These are phyloP conservation scores for Gonium pectorale DNA, from an alignment of 139 green algal genomes.

Conservation along the genomic window DNA sequence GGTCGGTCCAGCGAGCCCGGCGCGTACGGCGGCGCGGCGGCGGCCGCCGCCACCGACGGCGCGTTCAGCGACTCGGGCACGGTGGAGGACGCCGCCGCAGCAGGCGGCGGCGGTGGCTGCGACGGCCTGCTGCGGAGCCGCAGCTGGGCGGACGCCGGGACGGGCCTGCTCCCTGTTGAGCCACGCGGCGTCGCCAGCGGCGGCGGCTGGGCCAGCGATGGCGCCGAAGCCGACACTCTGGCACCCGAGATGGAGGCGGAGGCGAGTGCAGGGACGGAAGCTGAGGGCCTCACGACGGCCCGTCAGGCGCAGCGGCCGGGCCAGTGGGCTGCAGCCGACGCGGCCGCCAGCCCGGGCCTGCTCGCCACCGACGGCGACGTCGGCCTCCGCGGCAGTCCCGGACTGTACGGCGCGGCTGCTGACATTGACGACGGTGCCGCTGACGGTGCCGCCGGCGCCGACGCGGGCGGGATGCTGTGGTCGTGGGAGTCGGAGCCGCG, in stretches of 20 bases:
- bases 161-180: no score
- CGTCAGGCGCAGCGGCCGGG: no score
- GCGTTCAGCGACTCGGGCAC: no score
- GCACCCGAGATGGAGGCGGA: neutral
- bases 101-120: neutral
- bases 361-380: no score
- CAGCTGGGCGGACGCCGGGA: conserved; percentile 22
- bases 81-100: neutral
- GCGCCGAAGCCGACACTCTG: neutral
- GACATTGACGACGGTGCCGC: neutral
- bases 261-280: no score
- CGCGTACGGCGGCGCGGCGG: neutral
- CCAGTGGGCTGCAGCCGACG: no score
- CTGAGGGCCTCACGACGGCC: no score
- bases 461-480: neutral
- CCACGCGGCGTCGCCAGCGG: neutral
- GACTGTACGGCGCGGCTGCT: no score
- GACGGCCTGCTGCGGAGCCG: neutral
- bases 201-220: neutral
- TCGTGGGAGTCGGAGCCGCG: conserved; percentile 28
- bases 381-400: no score
- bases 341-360: no score
- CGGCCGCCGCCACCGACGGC: no score
- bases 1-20: no score
- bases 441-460: neutral